Evolutionary conservation across 1,284 basidiomycete species (phyloP), one percentile per base, ranked within the genome.

Genomic region (Cryptococcus sp.): DNA sequence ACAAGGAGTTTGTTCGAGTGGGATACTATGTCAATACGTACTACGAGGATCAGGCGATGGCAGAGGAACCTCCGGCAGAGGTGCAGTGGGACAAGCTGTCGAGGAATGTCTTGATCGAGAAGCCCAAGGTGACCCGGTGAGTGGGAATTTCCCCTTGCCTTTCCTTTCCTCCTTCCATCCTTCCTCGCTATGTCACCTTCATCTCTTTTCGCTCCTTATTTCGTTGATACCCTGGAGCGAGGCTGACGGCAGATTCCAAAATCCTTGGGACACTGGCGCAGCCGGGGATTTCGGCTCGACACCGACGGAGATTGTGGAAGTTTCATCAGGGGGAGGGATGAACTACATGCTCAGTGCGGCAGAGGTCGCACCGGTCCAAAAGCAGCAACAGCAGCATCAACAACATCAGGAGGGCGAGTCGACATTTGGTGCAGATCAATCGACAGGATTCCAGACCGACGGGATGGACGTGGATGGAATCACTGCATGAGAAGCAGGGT

Each of bases 21-120:
- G 94, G 95, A 5, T 98, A 99, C 74, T 99, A 99, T 72, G 95
- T 98, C 73, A 95, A 97, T 70, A 97, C 93, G 42, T 93, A 97
- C 69, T 97, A 97, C 70, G 92, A 97, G 70, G 86, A 86, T 57
- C 87, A 93, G 54, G 88, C 89, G 74, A 83, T 91, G 81, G 86
- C 82, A 66, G 80, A 82, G 63, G 79, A 76, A 16, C 84, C 84
- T 14, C 87, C 86, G 10, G 55, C 75, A 31, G 77, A 78, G 44
- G 86, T 90, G 45, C 74, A 80, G 59, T 87, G 90, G 66, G 85
- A 91, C 36, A 78, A 83, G 48, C 75, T 98, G 24, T 80, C 86
- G 57, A 80, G 94, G 60, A 90, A 94, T 66, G 78, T 80, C 0
- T 83, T 97, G 63, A 92, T 85, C 56, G 80, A 83, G 52, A 97